Evolutionary conservation across 139 green algal genomes (phyloP).

Genomic region (Dunaliella primolecta): DNA sequence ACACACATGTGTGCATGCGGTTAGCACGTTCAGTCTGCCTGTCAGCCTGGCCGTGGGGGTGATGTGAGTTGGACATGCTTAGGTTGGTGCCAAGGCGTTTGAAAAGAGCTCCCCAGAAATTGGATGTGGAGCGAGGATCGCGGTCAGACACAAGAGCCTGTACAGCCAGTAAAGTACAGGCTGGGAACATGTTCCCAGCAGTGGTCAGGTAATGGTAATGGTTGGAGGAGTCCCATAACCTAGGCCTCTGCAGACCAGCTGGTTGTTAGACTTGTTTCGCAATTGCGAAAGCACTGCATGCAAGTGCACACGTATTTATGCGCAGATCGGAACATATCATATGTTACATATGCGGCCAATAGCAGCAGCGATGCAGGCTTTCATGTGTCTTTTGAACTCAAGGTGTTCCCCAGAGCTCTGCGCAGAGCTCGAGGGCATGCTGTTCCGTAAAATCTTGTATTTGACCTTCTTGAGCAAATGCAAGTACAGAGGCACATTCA

Average conservation of each 20-base stretch:
- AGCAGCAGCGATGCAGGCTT: not conserved
- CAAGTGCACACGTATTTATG: constrained; percentile 36
- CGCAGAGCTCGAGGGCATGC: not conserved
- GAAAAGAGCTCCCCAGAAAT: constrained; percentile 46
- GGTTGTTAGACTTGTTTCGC: constrained; percentile 25
- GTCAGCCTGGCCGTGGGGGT: constrained; percentile 62
- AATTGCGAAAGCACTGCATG: constrained; percentile 32
- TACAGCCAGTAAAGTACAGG: constrained; percentile 58
- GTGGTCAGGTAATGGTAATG: constrained; percentile 35
- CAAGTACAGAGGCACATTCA: not conserved
- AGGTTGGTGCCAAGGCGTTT: constrained; percentile 31
- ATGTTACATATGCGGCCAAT: not conserved
- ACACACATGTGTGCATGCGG: too few species aligned
- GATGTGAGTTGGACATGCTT: constrained; percentile 47
- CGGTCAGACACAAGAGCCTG: constrained; percentile 56
- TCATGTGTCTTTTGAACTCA: not conserved
- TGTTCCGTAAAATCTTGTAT: not conserved
- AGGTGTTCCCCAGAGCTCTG: not conserved
- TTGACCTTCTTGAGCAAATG: not conserved
- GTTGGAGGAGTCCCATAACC: constrained; percentile 43
- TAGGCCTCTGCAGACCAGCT: too few species aligned
- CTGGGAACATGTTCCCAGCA: constrained; percentile 48
- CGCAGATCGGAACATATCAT: not conserved
- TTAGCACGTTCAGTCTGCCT: constrained; percentile 67
- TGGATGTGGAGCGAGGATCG: constrained; percentile 43